Conservation (phyloP, 164 flowering plant species). For the Piper betle region DNA sequence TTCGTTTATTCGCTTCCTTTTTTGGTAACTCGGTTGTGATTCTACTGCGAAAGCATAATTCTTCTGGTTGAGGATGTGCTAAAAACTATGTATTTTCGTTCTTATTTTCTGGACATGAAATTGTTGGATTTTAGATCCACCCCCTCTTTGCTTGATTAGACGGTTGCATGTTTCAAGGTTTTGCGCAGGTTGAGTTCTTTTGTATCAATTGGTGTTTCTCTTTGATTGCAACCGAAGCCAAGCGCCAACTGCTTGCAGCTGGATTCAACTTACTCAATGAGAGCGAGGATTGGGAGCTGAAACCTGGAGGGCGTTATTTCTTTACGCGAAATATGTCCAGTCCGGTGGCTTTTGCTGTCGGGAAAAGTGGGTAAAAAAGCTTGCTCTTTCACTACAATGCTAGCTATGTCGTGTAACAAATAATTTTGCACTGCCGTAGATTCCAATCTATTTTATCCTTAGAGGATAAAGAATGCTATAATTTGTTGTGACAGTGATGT, state of each 20-base stretch:
- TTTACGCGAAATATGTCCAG: slow-evolving; percentile 92
- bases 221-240: slow-evolving; percentile 73
- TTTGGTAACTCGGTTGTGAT: neutral
- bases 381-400: neutral
- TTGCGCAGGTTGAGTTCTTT: neutral
- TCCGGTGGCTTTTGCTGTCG: slow-evolving; percentile 85
- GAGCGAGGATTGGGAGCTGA: slow-evolving; percentile 87
- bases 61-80: neutral
- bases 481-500: too few species aligned
- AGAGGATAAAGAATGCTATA: too few species aligned
- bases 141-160: too few species aligned
- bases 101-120: too few species aligned
- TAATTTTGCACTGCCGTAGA: neutral
- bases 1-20: neutral
- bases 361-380: slow-evolving; percentile 54
- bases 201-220: neutral
- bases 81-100: too few species aligned
- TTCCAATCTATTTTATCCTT: neutral
- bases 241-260: slow-evolving; percentile 58
- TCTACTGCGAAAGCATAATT: neutral
- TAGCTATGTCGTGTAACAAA: neutral
- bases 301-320: slow-evolving; percentile 89
- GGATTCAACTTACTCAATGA: slow-evolving; percentile 75
- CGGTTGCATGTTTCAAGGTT: too few species aligned
- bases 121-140: too few species aligned